Evolutionary conservation across 73 alveolate genomes (phyloP).

Genomic region (Tetrahymena malaccensis): DNA sequence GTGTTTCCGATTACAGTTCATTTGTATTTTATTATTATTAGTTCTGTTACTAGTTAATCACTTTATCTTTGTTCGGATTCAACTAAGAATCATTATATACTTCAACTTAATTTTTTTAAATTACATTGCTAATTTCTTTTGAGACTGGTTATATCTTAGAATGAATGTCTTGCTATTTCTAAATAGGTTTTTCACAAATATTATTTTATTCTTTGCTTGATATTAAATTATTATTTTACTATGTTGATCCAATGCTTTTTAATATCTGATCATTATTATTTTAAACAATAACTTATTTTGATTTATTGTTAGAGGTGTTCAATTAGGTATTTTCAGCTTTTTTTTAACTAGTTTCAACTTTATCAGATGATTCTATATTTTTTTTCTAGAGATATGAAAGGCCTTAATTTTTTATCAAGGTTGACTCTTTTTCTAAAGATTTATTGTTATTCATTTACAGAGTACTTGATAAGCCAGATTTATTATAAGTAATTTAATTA

Average conservation of each 20-base stretch:
- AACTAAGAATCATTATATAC: neutral
- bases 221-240: too few species aligned
- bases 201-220: neutral
- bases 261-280: neutral
- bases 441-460: neutral
- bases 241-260: neutral
- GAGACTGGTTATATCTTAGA: neutral
- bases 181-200: too few species aligned
- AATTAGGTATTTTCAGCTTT: neutral
- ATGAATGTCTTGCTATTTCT: neutral
- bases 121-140: neutral
- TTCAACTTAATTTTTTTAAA: neutral
- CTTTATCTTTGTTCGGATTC: too few species aligned
- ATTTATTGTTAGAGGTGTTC: too few species aligned
- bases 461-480: neutral
- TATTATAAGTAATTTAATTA: neutral
- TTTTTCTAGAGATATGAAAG: neutral
- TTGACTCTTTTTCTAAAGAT: neutral
- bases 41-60: too few species aligned
- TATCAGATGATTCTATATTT: neutral
- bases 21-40: too few species aligned
- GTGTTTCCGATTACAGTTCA: neutral
- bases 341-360: too few species aligned
- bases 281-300: neutral
- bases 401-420: too few species aligned